Evolutionary conservation across 805 yeast genomes (phyloP).

Genomic region (Saccharomycopsis schoenii): DNA sequence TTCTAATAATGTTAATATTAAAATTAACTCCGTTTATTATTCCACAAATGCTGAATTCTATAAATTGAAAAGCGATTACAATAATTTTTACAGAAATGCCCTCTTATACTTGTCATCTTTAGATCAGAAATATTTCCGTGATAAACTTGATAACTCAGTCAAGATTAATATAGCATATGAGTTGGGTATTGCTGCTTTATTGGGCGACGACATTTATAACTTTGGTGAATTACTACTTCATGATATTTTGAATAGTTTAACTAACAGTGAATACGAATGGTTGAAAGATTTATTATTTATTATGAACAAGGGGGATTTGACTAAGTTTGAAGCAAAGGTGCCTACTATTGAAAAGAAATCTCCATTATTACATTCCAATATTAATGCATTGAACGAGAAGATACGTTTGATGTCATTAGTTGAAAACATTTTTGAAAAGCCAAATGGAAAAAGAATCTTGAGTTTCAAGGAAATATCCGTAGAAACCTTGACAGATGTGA

Average conservation of each 20-base stretch:
- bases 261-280: conserved; percentile 50
- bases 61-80: conserved; percentile 69
- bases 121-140: conserved; percentile 29
- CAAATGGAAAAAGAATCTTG: conserved; percentile 65
- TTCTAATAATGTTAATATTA: conserved; percentile 44
- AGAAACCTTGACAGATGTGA: conserved; percentile 51
- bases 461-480: conserved; percentile 63
- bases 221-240: conserved; percentile 92
- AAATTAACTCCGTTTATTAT: conserved; percentile 73
- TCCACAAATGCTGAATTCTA: conserved; percentile 68
- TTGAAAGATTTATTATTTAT: conserved; percentile 58
- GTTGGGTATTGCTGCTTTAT: conserved; percentile 72
- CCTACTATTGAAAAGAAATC: conserved; percentile 31
- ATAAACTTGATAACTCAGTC: conserved; percentile 29
- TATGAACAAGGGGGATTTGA: conserved; percentile 71
- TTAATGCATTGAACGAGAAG: conserved; percentile 73
- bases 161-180: conserved; percentile 56
- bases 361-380: conserved; percentile 49
- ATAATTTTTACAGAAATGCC: conserved; percentile 70
- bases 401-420: conserved; percentile 86
- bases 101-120: conserved; percentile 76
- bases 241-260: conserved; percentile 55
- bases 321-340: conserved; percentile 44
- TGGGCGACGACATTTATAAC: conserved; percentile 88
- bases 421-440: conserved; percentile 71